Conservation (phyloP, 768 basidiomycete species). For the Termitomyces sp. region DNA sequence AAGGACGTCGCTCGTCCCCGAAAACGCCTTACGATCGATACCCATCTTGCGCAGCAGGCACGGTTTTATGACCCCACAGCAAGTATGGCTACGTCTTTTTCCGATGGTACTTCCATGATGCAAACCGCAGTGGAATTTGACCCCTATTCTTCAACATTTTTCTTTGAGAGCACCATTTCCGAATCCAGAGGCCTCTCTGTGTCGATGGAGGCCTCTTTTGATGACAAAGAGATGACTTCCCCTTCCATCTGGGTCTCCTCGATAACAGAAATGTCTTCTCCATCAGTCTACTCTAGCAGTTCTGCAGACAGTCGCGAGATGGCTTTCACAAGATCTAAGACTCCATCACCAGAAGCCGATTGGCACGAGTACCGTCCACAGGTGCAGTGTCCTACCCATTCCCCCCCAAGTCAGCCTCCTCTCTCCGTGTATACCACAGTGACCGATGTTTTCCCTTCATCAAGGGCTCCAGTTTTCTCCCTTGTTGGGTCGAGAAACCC, state of each 20-base stretch:
- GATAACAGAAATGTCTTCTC: slow-evolving; percentile 38
- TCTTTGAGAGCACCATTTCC: slow-evolving; percentile 39
- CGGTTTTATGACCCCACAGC: slow-evolving; percentile 41
- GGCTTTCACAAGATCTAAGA: slow-evolving; percentile 28
- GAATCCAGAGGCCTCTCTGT: slow-evolving; percentile 26
- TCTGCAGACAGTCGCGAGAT: slow-evolving; percentile 25
- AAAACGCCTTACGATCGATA: slow-evolving; percentile 57
- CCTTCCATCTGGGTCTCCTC: slow-evolving; percentile 43
- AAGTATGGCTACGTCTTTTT: slow-evolving; percentile 36
- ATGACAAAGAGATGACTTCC: slow-evolving; percentile 51
- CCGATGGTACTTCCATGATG: slow-evolving; percentile 59
- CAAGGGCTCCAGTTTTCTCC: slow-evolving; percentile 27
- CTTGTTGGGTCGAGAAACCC: slow-evolving; percentile 16
- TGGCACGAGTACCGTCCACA: slow-evolving; percentile 27
- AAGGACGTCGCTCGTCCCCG: slow-evolving; percentile 28
- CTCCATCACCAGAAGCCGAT: slow-evolving; percentile 21
- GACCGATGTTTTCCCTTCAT: slow-evolving; percentile 33
- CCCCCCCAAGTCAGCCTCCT: slow-evolving; percentile 37
- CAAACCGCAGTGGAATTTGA: slow-evolving; percentile 71
- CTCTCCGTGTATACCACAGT: slow-evolving; percentile 33
- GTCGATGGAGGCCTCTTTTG: slow-evolving; percentile 25
- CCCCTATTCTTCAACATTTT: slow-evolving; percentile 53
- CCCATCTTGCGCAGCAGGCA: slow-evolving; percentile 33
- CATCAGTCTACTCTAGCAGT: slow-evolving; percentile 39
- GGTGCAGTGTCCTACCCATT: slow-evolving; percentile 27